Percentiles rank a stretch among this genome's conserved stretches.
Conservation (phyloP, 495 filamentous ascomycete species). For the Cryomyces minteri region DNA sequence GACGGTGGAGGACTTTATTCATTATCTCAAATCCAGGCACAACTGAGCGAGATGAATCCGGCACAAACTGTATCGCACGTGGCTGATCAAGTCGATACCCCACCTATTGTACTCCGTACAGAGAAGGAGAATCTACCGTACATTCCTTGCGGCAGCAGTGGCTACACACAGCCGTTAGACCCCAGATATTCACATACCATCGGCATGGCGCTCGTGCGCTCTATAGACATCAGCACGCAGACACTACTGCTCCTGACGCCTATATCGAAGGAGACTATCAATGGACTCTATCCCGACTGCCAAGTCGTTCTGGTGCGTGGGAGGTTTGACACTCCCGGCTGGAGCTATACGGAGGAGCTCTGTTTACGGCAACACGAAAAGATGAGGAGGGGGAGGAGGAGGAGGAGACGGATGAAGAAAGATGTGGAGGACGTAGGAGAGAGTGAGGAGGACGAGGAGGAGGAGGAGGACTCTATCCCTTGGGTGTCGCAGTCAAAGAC, state of each 20-base stretch:
- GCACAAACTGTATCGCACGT: background rate
- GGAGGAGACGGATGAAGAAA: background rate
- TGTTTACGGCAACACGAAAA: background rate
- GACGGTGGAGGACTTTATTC: no score
- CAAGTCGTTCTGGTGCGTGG: constrained; percentile 32
- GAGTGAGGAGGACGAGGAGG: background rate
- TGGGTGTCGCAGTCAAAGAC: no score
- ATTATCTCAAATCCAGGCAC: background rate
- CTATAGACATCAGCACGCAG: constrained; percentile 27
- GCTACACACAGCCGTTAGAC: constrained; percentile 14
- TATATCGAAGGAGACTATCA: constrained; percentile 12
- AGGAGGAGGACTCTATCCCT: background rate
- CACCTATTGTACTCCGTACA: constrained; percentile 3
- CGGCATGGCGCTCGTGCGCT: constrained; percentile 34
- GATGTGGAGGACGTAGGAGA: background rate
- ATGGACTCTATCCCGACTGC: background rate
- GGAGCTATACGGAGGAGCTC: constrained; percentile 37
- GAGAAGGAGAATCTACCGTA: constrained; percentile 7
- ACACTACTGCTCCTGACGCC: constrained; percentile 35
- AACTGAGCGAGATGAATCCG: background rate
- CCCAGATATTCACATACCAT: constrained; percentile 26
- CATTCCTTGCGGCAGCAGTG: constrained; percentile 1
- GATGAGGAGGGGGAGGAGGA: background rate
- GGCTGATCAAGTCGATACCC: background rate
- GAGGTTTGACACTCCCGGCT: constrained; percentile 36